A percentile compares a stretch with the other conserved stretches of the same genome.
Conservation (phyloP, 768 basidiomycete genomes). For the Leucocoprinus birnbaumii region DNA sequence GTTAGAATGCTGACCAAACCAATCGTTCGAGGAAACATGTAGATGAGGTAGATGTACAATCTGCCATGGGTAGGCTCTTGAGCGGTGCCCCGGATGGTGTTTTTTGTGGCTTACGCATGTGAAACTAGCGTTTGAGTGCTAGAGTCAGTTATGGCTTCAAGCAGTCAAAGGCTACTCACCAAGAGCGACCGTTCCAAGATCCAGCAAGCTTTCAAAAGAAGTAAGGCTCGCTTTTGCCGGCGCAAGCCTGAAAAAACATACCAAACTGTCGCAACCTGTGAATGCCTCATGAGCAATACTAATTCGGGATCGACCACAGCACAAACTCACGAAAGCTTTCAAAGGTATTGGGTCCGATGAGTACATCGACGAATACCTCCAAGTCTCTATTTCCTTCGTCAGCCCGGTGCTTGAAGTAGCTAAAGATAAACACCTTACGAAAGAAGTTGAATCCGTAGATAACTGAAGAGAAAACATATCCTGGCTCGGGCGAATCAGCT, state of each 20-base stretch:
- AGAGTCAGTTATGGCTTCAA: background rate
- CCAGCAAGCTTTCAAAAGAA: background rate
- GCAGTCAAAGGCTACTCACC: background rate
- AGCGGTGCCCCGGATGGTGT: too few species aligned
- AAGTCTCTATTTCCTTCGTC: slow-evolving; percentile 19
- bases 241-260: background rate
- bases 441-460: slow-evolving; percentile 28
- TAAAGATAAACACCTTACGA: slow-evolving; percentile 16
- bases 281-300: background rate
- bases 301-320: background rate
- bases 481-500: slow-evolving; percentile 5
- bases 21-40: slow-evolving; percentile 19
- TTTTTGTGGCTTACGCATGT: slow-evolving; percentile 14
- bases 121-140: slow-evolving; percentile 8
- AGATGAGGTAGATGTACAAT: slow-evolving; percentile 22
- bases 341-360: slow-evolving; percentile 8
- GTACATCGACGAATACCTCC: slow-evolving; percentile 24
- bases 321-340: slow-evolving; percentile 19
- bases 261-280: slow-evolving; percentile 15
- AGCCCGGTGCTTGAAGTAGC: background rate
- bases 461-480: slow-evolving; percentile 23
- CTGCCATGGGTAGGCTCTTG: slow-evolving; percentile 9
- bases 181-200: background rate
- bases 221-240: too few species aligned
- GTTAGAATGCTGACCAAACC: slow-evolving; percentile 18